A percentile compares a stretch with the other conserved stretches of the same genome.
These are phyloP conservation scores for Aspergillus ustus DNA, from an alignment of 2,329 filamentous ascomycete genomes.

Conservation along the genomic window DNA sequence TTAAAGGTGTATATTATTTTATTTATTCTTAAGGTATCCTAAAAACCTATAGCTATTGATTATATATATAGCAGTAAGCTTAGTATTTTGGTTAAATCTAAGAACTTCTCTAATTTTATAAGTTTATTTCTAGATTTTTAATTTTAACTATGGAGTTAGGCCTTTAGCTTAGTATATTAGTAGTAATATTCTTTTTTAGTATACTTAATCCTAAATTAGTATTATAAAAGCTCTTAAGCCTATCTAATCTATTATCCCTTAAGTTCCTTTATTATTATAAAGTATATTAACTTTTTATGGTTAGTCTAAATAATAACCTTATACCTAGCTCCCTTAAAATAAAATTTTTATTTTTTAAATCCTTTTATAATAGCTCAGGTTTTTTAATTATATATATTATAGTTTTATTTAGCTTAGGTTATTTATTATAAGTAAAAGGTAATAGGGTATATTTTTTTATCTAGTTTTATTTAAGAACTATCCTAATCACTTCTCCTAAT, in stretches of 20 bases:
- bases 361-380: not conserved
- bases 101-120: too few species aligned
- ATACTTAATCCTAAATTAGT: too few species aligned
- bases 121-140: too few species aligned
- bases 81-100: too few species aligned
- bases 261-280: too few species aligned
- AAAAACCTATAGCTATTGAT: not conserved
- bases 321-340: not conserved
- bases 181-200: not conserved
- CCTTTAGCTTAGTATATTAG: too few species aligned
- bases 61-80: too few species aligned
- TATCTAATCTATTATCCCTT: too few species aligned
- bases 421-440: not conserved
- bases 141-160: not conserved
- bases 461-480: not conserved
- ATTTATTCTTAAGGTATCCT: too few species aligned
- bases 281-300: not conserved
- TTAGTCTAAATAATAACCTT: too few species aligned
- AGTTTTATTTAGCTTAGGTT: not conserved
- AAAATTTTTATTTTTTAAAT: not conserved
- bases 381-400: not conserved
- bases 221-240: too few species aligned
- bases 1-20: too few species aligned
- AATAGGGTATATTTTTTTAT: slow-evolving; percentile 2
- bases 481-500: slow-evolving; percentile 1